Evolutionary conservation across 31 red algal genomes (phyloP).

Genomic region (Odonthalia washingtoniensis): DNA sequence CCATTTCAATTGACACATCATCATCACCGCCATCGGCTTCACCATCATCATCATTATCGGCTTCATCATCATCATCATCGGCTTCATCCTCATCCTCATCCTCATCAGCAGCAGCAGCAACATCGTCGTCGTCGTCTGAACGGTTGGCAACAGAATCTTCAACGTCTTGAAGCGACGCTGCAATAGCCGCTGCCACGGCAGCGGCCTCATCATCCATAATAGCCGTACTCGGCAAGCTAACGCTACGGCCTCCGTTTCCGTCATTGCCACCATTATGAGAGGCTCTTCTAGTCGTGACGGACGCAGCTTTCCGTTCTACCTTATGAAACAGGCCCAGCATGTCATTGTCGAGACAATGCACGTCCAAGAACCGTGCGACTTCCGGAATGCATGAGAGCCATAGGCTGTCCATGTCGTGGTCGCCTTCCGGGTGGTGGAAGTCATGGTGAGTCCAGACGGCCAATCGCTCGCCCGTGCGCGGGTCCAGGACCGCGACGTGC

Average conservation of each 20-base stretch:
- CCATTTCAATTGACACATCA: too few relatives aligned
- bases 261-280: neutral
- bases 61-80: constrained; percentile 11
- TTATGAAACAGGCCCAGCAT: constrained; percentile 43
- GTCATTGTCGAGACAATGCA: constrained; percentile 39
- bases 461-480: constrained; percentile 70
- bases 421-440: constrained; percentile 10
- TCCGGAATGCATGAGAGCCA: constrained; percentile 20
- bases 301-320: constrained; percentile 42
- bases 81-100: constrained; percentile 5
- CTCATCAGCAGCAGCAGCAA: constrained; percentile 20
- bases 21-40: constrained; percentile 5
- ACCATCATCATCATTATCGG: constrained; percentile 10
- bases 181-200: constrained; percentile 60
- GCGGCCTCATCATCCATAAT: constrained; percentile 65
- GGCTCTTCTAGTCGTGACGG: constrained; percentile 54
- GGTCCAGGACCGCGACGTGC: constrained; percentile 65
- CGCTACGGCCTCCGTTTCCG: neutral
- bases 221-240: constrained; percentile 35
- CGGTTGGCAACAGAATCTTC: neutral
- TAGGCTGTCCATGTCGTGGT: constrained; percentile 7
- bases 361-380: constrained; percentile 29
- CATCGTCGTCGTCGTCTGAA: constrained; percentile 20
- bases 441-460: constrained; percentile 60
- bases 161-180: constrained; percentile 32